Base-by-base conservation (phyloP, 176 grass and related monocot genomes). In the Ananas comosus region DNA sequence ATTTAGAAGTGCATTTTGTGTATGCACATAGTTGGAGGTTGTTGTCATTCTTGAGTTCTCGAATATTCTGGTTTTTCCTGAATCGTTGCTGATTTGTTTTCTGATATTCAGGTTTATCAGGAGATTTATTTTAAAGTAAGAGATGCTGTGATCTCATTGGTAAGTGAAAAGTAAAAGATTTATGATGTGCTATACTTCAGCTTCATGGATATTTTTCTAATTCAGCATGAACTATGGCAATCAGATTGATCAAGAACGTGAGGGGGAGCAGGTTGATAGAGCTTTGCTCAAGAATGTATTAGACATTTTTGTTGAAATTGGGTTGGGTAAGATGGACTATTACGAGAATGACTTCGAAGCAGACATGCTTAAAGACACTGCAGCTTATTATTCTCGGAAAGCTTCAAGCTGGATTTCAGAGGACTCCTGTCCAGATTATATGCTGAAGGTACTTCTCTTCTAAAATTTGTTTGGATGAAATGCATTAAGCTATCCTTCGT, bases 321-420 rank as follows among this genome's bases (percentile, higher is more conserved):
- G 86, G 28, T 80, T 84, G 61, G 81, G 84, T 13, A 87, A 12
- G 65, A 86, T 84, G 80, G 86, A 80, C 6, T 73, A 51, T 22
- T 96, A 96, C 19, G 79, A 85, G 72, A 87, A 82, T 80, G 88
- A 96, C 71, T 96, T 96, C 73, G 92, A 96, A 84, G 81, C 80
- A 75, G 77, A 78, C 73, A 85, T 96, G 54, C 86, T 91, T 13
- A 78, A 91, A 51, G 88, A 86, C 52, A 89, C 88, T 58, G 56
- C 83, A 11, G 79, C 83, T 18, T 96, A 91, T 76, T 96, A 96
- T 74, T 87, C 82, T 78, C 75, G 74, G 59, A 96, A 96, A 73
- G 84, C 81, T 51, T 78, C 72, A 65, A 89, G 75, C 42, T 92
- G 86, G 88, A 88, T 99, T 72, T 63, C 86, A 23, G 95, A 99